Base-by-base conservation (phyloP, 768 basidiomycete genomes). In the Mycena galopus region DNA sequence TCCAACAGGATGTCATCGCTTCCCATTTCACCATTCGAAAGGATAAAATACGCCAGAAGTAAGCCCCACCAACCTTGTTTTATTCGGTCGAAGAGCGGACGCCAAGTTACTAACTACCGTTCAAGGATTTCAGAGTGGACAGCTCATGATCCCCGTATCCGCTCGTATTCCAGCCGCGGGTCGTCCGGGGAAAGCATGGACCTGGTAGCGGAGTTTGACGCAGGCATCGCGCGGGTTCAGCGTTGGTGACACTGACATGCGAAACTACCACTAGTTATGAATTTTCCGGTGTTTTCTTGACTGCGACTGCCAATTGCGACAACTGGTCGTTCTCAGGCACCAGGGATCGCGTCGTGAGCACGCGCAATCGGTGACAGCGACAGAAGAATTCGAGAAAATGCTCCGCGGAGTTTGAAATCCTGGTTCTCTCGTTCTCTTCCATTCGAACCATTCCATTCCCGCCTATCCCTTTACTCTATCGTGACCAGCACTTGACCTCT, bases 21-120 rank as follows among this genome's bases (percentile, higher is more conserved):
- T 85, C 85, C 17, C 88, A 89, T 74, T 89, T 88, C 73, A 80
- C 76, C 53, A 83, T 86, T 63, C 82, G 82, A 65, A 77, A 82
- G 51, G 78, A 82, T 37, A 81, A 79, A 66, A 87, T 88, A 69
- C 84, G 83, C 32, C 75, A 83, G 66, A 82, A 83, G 88, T 88
- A 73, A 75, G 84, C 77, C 32, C 30, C 30, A 21, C 44, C 9
- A 68, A 27, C 32, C 29, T 16, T 63, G 23, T 35, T 61, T 57
- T 32, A 16, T 61, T 64, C 61, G 53, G 42, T 27, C 63, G 51
- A 27, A 11, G 39, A 60, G 19, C 39, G 58, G 64, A 39, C 21
- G 58, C 59, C 56, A 44, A 71, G 7, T 33, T 10, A 12, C 60
- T 37, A 61, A n/a, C n/a, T 59, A 21, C 27, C 35, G 25, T 37